Evolutionary conservation across 2,329 filamentous ascomycete species (phyloP).

Genomic region (Sporothrix pseudoabietina): DNA sequence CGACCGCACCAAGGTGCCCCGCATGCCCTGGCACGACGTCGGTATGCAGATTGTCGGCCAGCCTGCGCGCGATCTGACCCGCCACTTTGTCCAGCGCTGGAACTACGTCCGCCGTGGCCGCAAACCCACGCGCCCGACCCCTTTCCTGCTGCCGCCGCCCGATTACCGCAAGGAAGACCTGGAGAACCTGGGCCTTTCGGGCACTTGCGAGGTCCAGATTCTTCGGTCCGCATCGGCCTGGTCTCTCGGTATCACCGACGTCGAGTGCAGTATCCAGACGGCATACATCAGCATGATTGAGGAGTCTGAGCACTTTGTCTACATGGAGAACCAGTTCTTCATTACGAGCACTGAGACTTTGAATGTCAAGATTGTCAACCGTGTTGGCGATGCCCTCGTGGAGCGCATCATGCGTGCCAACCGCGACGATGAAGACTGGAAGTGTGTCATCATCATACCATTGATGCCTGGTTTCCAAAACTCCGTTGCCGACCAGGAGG

Average conservation of each 20-base stretch:
- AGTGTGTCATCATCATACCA: constrained; percentile 85
- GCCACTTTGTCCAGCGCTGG: constrained; percentile 97
- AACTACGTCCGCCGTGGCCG: constrained; percentile 93
- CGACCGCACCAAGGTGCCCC: constrained; percentile 79
- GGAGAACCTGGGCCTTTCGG: constrained; percentile 82
- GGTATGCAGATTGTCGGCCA: constrained; percentile 97
- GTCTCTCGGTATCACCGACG: constrained; percentile 86
- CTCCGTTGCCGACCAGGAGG: constrained; percentile 89
- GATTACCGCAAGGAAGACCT: constrained; percentile 87
- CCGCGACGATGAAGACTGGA: constrained; percentile 84
- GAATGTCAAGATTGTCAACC: constrained; percentile 84
- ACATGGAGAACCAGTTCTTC: constrained; percentile 99
- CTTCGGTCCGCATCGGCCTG: constrained; percentile 85
- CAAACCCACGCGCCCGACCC: constrained; percentile 89
- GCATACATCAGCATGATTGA: constrained; percentile 95
- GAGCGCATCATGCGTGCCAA: constrained; percentile 86
- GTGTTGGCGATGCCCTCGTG: constrained; percentile 91
- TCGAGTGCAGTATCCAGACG: constrained; percentile 93
- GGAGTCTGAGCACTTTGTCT: constrained; percentile 94
- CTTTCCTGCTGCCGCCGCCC: constrained; percentile 88
- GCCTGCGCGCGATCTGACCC: constrained; percentile 87
- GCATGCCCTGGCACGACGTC: constrained; percentile 99
- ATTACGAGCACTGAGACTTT: constrained; percentile 90
- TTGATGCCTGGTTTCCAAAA: constrained; percentile 99
- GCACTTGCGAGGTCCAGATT: constrained; percentile 96